These are phyloP conservation scores for Wickerhamiella allomyrinae DNA, from an alignment of 805 yeast genomes.

Conservation along the genomic window DNA sequence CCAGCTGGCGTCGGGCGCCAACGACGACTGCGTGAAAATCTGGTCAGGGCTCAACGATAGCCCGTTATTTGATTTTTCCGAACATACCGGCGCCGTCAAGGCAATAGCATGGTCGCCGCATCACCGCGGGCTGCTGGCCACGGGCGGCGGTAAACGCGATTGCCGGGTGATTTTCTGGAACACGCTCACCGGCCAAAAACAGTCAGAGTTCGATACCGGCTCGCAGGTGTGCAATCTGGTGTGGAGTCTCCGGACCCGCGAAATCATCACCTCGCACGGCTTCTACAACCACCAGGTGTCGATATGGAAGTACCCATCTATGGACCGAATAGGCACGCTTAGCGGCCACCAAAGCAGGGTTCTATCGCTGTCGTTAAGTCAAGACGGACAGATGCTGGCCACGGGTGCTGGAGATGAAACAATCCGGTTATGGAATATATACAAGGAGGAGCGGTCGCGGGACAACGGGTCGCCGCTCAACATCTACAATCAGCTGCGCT, in stretches of 20 bases:
- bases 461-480: slow-evolving; percentile 4
- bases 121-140: slow-evolving; percentile 80
- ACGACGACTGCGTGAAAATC: slow-evolving; percentile 72
- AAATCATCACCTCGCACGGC: slow-evolving; percentile 89
- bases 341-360: slow-evolving; percentile 94
- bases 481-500: slow-evolving; percentile 10
- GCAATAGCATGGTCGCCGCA: slow-evolving; percentile 98
- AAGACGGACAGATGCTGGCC: slow-evolving; percentile 92
- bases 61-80: slow-evolving; percentile 62
- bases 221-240: slow-evolving; percentile 89
- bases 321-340: slow-evolving; percentile 85
- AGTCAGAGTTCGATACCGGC: slow-evolving; percentile 82
- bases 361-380: slow-evolving; percentile 73
- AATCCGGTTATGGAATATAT: slow-evolving; percentile 85
- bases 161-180: slow-evolving; percentile 86
- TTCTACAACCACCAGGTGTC: slow-evolving; percentile 80
- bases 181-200: slow-evolving; percentile 57
- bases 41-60: slow-evolving; percentile 67
- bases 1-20: slow-evolving; percentile 89
- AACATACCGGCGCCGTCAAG: slow-evolving; percentile 90
- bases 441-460: slow-evolving; percentile 46
- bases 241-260: slow-evolving; percentile 89
- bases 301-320: slow-evolving; percentile 84
- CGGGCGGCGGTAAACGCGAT: slow-evolving; percentile 97
- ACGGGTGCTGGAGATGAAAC: slow-evolving; percentile 99